These are phyloP conservation scores for Trebouxia sp. DNA, from an alignment of 139 green algal species.

Conservation along the genomic window DNA sequence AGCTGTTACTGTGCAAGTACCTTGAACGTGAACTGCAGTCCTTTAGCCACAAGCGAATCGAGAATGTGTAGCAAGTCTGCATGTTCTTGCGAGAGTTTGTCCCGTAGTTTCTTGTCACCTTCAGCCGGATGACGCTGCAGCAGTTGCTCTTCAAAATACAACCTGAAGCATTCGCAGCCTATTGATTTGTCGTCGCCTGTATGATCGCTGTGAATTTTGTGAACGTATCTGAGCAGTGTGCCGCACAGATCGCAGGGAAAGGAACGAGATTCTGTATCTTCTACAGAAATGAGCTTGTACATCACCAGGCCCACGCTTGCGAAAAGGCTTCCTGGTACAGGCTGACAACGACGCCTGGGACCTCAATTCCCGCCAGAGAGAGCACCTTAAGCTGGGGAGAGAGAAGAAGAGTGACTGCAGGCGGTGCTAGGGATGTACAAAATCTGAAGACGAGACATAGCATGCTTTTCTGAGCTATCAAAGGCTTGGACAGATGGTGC, in stretches of 20 bases:
- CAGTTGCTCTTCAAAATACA: background rate
- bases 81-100: constrained; percentile 4
- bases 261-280: too few relatives aligned
- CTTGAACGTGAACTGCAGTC: constrained; percentile 8
- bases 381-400: too few relatives aligned
- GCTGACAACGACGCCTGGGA: too few relatives aligned
- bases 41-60: constrained; percentile 5
- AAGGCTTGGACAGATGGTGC: too few relatives aligned
- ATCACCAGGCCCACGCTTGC: too few relatives aligned
- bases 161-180: constrained; percentile 7
- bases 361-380: too few relatives aligned
- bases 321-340: too few relatives aligned
- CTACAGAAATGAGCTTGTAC: too few relatives aligned
- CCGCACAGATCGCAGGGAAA: background rate
- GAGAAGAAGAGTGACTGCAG: too few relatives aligned
- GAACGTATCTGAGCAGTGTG: constrained; percentile 12
- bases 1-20: constrained; percentile 1
- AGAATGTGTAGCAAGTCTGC: constrained; percentile 9
- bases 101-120: background rate
- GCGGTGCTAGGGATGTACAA: too few relatives aligned
- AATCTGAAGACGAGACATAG: too few relatives aligned
- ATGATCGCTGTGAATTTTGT: background rate
- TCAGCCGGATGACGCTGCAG: background rate
- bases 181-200: constrained; percentile 4
- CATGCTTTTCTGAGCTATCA: too few relatives aligned